Base-by-base conservation (phyloP, 148 eudicot species). In the Chenopodium suecicum region DNA sequence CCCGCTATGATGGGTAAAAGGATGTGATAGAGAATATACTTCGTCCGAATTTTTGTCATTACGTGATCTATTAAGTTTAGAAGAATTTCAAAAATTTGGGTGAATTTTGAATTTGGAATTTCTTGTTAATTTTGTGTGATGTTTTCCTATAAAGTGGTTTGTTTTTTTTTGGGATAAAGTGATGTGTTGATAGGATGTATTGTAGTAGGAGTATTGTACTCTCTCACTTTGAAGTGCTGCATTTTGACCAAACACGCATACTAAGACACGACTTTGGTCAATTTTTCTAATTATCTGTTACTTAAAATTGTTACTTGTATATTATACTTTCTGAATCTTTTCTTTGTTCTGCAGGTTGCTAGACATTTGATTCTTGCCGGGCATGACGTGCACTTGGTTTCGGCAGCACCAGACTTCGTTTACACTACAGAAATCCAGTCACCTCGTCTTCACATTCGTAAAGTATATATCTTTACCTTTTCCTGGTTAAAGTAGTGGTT, bases 321-420 rank as follows among this genome's bases (percentile, higher is more conserved):
- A 41, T 41, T 41, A 5, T 74, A 48, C 20, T 19, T 34, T 14
- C n/a, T 64, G 78, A 47, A 6, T 62, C 64, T 64, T 7, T 22
- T 46, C 34, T 5, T 19, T 27, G 17, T 72, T 50, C 31, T 86
- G 81, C 82, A 96, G 99, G 99, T 96, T 75, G 95, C 89, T 81
- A 88, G 98, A 69, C 90, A 96, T 84, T 89, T 96, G 67, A 92
- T 96, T 86, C 87, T 89, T 76, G 99, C 95, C 25, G 99, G 99
- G 37, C 99, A 96, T 85, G 93, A 86, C 88, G 99, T 96, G 74
- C 95, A 96, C 84, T 88, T 96, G 73, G 99, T 96, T 79, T 89
- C 98, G 17, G 99, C 97, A 81, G 99, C 99, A 69, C 99, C 99
- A 41, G 98, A 94, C 84, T 96, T 94, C 78, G 99, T 96, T 77